Evolutionary conservation across 495 filamentous ascomycete species (phyloP).

Genomic region (Penicillium macrosclerotiorum): DNA sequence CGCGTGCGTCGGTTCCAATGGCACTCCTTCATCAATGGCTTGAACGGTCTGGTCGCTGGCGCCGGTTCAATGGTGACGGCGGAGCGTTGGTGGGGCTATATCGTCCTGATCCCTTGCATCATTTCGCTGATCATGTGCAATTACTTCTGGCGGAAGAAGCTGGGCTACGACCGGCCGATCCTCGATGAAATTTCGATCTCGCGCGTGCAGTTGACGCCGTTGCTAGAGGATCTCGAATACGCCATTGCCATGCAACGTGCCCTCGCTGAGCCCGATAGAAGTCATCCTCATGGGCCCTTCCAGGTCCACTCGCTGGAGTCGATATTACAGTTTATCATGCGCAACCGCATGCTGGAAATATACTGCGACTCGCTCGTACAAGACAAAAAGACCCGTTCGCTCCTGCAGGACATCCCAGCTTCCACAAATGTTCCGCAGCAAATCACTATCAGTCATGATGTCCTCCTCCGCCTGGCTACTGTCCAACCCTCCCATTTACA

Average conservation of each 20-base stretch:
- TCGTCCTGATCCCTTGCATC: conserved; percentile 49
- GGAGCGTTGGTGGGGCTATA: conserved; percentile 49
- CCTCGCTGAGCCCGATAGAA: conserved; percentile 11
- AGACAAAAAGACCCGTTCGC: conserved; percentile 17
- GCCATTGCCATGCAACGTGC: conserved; percentile 23
- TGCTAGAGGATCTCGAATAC: conserved; percentile 32
- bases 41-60: conserved; percentile 48
- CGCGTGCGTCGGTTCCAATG: conserved; percentile 38
- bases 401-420: conserved; percentile 8
- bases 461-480: conserved; percentile 14
- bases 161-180: conserved; percentile 47
- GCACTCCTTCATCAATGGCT: conserved; percentile 39
- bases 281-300: conserved; percentile 11
- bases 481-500: not conserved
- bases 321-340: conserved; percentile 33
- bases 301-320: conserved; percentile 26
- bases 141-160: conserved; percentile 41
- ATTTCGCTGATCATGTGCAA: conserved; percentile 41
- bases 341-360: conserved; percentile 37
- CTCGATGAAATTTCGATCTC: conserved; percentile 9
- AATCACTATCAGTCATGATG: conserved; percentile 17
- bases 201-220: conserved; percentile 13
- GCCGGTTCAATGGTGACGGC: conserved; percentile 50
- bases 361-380: conserved; percentile 33
- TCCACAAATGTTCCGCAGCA: conserved; percentile 8